Percentiles rank a stretch among this genome's conserved stretches.
Evolutionary conservation across 1,139 yeast genomes (phyloP).

Genomic region (Kodamaea suecica): DNA sequence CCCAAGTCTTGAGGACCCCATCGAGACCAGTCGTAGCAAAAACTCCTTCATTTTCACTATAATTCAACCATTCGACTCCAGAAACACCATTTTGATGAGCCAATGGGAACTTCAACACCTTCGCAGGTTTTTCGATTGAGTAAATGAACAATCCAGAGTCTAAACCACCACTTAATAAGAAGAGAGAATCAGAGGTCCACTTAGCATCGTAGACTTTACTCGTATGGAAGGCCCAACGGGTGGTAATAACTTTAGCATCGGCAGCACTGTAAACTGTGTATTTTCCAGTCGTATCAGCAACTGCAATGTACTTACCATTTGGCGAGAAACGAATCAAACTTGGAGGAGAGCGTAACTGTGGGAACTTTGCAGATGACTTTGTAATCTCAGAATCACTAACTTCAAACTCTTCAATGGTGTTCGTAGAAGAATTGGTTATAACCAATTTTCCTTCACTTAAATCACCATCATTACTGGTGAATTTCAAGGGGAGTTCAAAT

Average conservation of each 20-base stretch:
- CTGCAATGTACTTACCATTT: slow-evolving; percentile 65
- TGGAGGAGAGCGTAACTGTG: slow-evolving; percentile 61
- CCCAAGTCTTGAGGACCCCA: slow-evolving; percentile 78
- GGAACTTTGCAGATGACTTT: slow-evolving; percentile 21
- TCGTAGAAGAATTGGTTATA: slow-evolving; percentile 48
- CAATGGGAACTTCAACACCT: slow-evolving; percentile 66
- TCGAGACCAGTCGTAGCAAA: slow-evolving; percentile 78
- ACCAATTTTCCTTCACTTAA: slow-evolving; percentile 38
- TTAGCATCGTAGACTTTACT: slow-evolving; percentile 71
- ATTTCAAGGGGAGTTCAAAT: slow-evolving; percentile 26
- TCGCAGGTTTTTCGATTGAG: slow-evolving; percentile 74
- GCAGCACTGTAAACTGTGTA: slow-evolving; percentile 61
- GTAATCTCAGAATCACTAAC: slow-evolving; percentile 17
- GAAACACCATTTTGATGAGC: slow-evolving; percentile 90
- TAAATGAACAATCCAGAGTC: slow-evolving; percentile 81
- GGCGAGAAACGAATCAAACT: slow-evolving; percentile 69
- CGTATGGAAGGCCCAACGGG: slow-evolving; percentile 95
- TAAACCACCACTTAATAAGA: slow-evolving; percentile 72
- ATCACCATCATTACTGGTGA: slow-evolving; percentile 38
- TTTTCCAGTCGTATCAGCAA: slow-evolving; percentile 86
- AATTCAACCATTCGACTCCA: slow-evolving; percentile 63
- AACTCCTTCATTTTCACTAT: slow-evolving; percentile 27
- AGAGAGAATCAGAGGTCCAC: slow-evolving; percentile 76
- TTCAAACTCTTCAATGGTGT: slow-evolving; percentile 29
- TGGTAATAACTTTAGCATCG: slow-evolving; percentile 62